These are phyloP conservation scores for Solidago caesia DNA, from an alignment of 129 eudicot species.

Conservation along the genomic window DNA sequence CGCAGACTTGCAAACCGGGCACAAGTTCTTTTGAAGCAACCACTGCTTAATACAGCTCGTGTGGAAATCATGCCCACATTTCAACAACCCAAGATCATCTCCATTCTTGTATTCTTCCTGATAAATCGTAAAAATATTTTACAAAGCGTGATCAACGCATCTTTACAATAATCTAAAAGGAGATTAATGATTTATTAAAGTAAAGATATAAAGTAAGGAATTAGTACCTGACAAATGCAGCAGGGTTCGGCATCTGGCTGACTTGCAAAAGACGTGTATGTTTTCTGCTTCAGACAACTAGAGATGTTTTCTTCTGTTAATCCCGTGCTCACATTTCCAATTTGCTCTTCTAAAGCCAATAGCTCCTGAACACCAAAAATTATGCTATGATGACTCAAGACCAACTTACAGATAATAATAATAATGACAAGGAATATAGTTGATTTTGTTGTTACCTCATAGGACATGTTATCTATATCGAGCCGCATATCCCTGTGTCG, in stretches of 20 bases:
- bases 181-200: background rate
- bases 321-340: constrained; percentile 87
- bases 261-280: constrained; percentile 22
- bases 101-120: constrained; percentile 73
- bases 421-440: too few species aligned
- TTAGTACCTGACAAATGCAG: constrained; percentile 74
- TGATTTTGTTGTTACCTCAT: constrained; percentile 53
- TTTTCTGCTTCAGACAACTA: constrained; percentile 46
- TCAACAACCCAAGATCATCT: constrained; percentile 65
- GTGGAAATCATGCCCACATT: constrained; percentile 91
- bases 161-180: background rate
- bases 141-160: background rate
- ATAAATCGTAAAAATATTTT: background rate
- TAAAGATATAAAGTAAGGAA: background rate
- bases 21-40: constrained; percentile 74
- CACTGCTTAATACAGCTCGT: constrained; percentile 73
- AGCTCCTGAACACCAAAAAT: constrained; percentile 57
- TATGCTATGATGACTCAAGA: background rate
- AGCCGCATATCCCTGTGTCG: constrained; percentile 95
- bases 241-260: constrained; percentile 72
- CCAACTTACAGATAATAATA: background rate
- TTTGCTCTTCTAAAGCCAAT: constrained; percentile 87
- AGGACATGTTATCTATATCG: constrained; percentile 96
- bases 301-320: constrained; percentile 64
- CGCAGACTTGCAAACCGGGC: constrained; percentile 89